Evolutionary conservation across 441 rosid species (phyloP).

Genomic region (Mallotus japonicus): DNA sequence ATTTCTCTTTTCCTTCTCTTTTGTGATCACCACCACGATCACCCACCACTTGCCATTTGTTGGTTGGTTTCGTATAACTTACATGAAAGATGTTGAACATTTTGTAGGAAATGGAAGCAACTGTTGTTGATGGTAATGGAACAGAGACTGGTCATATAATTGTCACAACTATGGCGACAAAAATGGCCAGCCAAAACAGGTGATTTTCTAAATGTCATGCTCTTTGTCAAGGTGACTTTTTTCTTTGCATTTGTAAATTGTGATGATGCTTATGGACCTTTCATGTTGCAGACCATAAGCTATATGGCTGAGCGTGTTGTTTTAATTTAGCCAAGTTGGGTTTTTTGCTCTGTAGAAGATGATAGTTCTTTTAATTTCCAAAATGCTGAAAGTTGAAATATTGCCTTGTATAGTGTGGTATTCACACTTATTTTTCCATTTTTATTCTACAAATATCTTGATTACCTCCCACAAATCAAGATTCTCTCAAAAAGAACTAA

Average conservation of each 20-base stretch:
- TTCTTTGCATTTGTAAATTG: background rate
- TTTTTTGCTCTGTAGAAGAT: constrained; percentile 22
- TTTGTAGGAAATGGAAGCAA: constrained; percentile 62
- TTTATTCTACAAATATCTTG: constrained; percentile 66
- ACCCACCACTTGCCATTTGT: background rate
- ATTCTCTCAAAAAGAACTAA: constrained; percentile 44
- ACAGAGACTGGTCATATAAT: constrained; percentile 71
- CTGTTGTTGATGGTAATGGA: constrained; percentile 59
- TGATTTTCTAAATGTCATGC: constrained; percentile 17
- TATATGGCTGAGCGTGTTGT: constrained; percentile 81
- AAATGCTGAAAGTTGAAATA: constrained; percentile 52
- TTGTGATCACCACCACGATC: background rate
- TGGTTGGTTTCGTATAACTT: constrained; percentile 3
- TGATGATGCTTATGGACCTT: constrained; percentile 12
- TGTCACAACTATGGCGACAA: constrained; percentile 70
- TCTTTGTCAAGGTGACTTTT: background rate
- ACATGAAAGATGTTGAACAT: constrained; percentile 14
- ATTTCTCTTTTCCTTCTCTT: background rate
- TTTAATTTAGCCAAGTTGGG: constrained; percentile 8
- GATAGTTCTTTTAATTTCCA: constrained; percentile 30
- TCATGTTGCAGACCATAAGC: constrained; percentile 56
- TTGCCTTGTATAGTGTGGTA: constrained; percentile 59
- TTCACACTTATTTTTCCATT: constrained; percentile 58
- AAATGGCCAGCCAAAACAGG: constrained; percentile 74
- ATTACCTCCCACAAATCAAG: constrained; percentile 59